Percentiles rank a stretch among this genome's conserved stretches.
Evolutionary conservation across 805 yeast genomes (phyloP).

Genomic region (Candida insectalens): DNA sequence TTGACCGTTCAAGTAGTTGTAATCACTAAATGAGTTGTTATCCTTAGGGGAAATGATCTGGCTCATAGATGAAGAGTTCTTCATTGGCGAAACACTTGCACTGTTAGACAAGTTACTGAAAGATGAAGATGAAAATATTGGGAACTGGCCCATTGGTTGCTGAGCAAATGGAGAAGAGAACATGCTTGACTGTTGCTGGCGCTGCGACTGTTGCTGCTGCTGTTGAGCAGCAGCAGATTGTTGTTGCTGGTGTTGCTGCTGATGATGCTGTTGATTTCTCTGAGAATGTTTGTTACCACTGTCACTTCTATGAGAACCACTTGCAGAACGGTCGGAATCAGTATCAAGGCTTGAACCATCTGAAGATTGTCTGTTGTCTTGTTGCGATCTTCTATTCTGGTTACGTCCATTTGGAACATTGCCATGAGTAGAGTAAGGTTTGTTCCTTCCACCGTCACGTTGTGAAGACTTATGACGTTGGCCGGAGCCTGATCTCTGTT

Average conservation of each 20-base stretch:
- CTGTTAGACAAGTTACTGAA: background rate
- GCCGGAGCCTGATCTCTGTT: conserved; percentile 3
- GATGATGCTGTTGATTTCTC: conserved; percentile 2
- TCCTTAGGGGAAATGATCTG: background rate
- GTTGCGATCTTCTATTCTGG: no score
- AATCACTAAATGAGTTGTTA: background rate
- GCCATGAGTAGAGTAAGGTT: no score
- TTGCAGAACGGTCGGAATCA: background rate
- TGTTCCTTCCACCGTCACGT: background rate
- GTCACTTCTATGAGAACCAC: background rate
- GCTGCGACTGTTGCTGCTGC: conserved; percentile 4
- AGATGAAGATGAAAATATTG: conserved; percentile 3
- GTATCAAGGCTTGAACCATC: no score
- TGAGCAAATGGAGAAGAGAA: background rate
- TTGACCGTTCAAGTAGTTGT: background rate
- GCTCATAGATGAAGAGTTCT: conserved; percentile 2
- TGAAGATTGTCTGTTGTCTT: no score
- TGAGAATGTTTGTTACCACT: background rate
- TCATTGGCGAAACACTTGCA: conserved; percentile 1
- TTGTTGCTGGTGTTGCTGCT: conserved; percentile 4
- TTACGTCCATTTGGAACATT: background rate
- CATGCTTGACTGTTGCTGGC: background rate
- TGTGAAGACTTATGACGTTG: conserved; percentile 1
- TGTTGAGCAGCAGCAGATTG: conserved; percentile 2
- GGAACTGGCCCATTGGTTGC: conserved; percentile 1